Evolutionary conservation across 331 rosid species (phyloP).

Genomic region (Pyracantha coccinea): DNA sequence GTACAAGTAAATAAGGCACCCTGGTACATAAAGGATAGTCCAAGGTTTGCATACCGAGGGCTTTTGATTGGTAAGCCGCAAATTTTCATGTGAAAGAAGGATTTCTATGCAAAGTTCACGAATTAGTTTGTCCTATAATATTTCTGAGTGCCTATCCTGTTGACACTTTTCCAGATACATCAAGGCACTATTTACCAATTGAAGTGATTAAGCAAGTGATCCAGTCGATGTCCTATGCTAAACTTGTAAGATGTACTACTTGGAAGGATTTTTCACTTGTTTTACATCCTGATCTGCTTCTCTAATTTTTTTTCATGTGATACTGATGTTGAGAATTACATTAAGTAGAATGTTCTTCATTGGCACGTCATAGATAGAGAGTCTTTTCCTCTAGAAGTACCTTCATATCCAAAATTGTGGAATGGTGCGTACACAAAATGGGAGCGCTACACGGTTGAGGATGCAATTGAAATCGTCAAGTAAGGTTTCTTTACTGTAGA

Average conservation of each 20-base stretch:
- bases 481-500: constrained; percentile 37
- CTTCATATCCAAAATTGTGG: constrained; percentile 84
- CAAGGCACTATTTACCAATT: constrained; percentile 87
- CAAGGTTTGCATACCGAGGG: constrained; percentile 85
- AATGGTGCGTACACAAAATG: constrained; percentile 72
- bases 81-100: not conserved
- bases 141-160: constrained; percentile 15
- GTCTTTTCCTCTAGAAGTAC: constrained; percentile 90
- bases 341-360: constrained; percentile 89
- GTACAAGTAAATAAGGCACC: constrained; percentile 70
- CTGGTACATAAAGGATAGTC: constrained; percentile 78
- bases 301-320: constrained; percentile 13
- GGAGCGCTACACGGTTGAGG: constrained; percentile 94
- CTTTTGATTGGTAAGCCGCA: constrained; percentile 69
- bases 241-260: constrained; percentile 62
- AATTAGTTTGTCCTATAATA: constrained; percentile 12
- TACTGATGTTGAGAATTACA: constrained; percentile 32
- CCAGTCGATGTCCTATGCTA: constrained; percentile 91
- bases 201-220: constrained; percentile 76
- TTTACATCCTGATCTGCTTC: constrained; percentile 7
- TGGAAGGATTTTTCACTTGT: not conserved
- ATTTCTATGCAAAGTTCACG: constrained; percentile 6
- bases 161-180: constrained; percentile 66
- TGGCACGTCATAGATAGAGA: constrained; percentile 90
- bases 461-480: constrained; percentile 89